These are phyloP conservation scores for Cardamine chenopodiifolia DNA, from an alignment of 345 rosid species.

Conservation along the genomic window DNA sequence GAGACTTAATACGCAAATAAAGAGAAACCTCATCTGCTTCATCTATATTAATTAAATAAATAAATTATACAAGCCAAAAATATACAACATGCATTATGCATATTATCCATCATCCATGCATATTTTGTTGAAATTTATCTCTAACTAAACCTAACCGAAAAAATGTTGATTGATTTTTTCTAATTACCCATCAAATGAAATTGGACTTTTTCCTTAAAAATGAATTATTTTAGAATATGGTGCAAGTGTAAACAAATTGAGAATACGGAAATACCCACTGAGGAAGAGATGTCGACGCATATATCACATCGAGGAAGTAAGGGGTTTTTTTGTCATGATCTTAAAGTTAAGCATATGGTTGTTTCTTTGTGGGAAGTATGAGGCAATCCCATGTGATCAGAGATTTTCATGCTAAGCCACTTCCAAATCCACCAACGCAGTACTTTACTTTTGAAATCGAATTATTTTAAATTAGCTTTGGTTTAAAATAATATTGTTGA, in stretches of 20 bases:
- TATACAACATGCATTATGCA: background rate
- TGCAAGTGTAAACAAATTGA: background rate
- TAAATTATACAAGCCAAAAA: conserved; percentile 8
- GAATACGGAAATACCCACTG: conserved; percentile 16
- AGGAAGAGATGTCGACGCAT: conserved; percentile 18
- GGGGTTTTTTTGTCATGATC: conserved; percentile 35
- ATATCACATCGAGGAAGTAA: conserved; percentile 38
- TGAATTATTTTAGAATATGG: background rate
- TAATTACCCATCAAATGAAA: background rate
- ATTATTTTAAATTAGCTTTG: background rate
- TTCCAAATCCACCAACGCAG: conserved; percentile 25
- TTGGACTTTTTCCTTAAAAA: background rate
- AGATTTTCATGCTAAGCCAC: conserved; percentile 27
- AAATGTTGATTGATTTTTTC: background rate
- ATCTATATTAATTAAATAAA: background rate
- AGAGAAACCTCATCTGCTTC: conserved; percentile 30
- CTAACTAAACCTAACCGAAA: background rate
- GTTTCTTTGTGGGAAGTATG: conserved; percentile 42
- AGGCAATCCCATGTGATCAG: conserved; percentile 44
- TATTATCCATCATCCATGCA: background rate
- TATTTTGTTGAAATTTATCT: background rate
- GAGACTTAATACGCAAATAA: conserved; percentile 32
- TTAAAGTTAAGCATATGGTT: conserved; percentile 32
- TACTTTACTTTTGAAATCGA: background rate
- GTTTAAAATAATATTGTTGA: background rate